These are phyloP conservation scores for Thraustochytrium sp. DNA, from an alignment of 352 stramenopile genomes.

Conservation along the genomic window DNA sequence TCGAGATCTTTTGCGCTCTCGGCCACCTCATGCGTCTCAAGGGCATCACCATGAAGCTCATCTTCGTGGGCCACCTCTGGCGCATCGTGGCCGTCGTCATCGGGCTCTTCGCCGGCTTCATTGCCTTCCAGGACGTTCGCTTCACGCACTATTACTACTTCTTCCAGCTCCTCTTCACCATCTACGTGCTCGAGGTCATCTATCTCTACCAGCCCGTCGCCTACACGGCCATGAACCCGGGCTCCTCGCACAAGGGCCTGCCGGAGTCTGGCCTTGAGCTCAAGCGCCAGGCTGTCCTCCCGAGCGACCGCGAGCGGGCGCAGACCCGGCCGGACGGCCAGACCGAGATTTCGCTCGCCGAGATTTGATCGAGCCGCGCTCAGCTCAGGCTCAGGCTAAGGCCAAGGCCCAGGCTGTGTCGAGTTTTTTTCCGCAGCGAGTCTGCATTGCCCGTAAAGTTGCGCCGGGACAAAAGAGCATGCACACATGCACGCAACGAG, in stretches of 20 bases:
- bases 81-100: neutral
- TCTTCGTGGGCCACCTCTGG: conserved; percentile 1
- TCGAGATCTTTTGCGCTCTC: neutral
- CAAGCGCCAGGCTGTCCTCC: no score
- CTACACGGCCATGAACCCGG: neutral
- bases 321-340: neutral
- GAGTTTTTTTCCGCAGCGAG: no score
- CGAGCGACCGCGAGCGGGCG: no score
- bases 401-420: no score
- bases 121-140: neutral
- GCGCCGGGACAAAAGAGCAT: no score
- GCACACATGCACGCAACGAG: neutral
- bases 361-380: no score
- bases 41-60: neutral
- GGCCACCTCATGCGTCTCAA: neutral
- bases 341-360: neutral
- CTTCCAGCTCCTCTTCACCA: conserved; percentile 34
- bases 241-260: neutral
- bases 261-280: no score
- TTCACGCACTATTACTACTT: conserved; percentile 1
- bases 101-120: neutral
- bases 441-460: no score
- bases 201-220: conserved; percentile 14
- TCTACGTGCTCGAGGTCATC: conserved; percentile 19
- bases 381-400: no score